phyloP scores from a whole-genome alignment of 1,284 basidiomycete species.

The Tilletia caries region DNA sequence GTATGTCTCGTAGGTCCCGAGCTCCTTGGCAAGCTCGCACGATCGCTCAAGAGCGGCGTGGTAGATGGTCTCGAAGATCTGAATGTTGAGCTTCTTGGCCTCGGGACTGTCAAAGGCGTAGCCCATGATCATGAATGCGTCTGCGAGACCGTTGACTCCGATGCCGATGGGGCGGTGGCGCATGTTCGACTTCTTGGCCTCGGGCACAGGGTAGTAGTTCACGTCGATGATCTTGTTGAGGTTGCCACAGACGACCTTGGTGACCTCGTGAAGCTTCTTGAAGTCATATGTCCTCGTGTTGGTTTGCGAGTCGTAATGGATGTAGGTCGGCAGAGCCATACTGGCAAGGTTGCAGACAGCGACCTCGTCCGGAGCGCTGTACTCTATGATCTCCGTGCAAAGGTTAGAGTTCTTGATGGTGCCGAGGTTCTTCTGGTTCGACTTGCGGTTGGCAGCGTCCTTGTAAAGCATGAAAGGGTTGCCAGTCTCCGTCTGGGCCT shows the following conservation, averaged over 20 bases:
- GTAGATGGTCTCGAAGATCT: conserved; percentile 99
- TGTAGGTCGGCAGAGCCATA: conserved; percentile 74
- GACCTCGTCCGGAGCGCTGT: conserved; percentile 94
- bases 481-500: conserved; percentile 97
- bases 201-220: conserved; percentile 87
- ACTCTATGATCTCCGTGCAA: conserved; percentile 99
- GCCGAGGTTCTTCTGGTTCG: conserved; percentile 95
- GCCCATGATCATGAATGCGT: conserved; percentile 94
- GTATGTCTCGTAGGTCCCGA: conserved; percentile 88
- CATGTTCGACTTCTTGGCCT: conserved; percentile 89
- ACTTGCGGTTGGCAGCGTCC: conserved; percentile 57
- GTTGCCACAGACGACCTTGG: conserved; percentile 69
- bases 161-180: conserved; percentile 97
- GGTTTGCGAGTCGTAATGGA: conserved; percentile 35
- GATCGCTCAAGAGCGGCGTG: conserved; percentile 91
- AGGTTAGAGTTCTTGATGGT: conserved; percentile 99
- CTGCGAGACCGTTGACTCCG: conserved; percentile 96
- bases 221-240: conserved; percentile 90
- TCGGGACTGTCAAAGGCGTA: conserved; percentile 90
- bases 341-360: conserved; percentile 99
- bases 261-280: conserved; percentile 86
- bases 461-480: conserved; percentile 99
- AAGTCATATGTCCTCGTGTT: conserved; percentile 67
- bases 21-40: conserved; percentile 75
- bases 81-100: conserved; percentile 82